These are phyloP conservation scores for Acanthamoeba lugdunensis DNA, from an alignment of 208 protist genomes.

Conservation along the genomic window DNA sequence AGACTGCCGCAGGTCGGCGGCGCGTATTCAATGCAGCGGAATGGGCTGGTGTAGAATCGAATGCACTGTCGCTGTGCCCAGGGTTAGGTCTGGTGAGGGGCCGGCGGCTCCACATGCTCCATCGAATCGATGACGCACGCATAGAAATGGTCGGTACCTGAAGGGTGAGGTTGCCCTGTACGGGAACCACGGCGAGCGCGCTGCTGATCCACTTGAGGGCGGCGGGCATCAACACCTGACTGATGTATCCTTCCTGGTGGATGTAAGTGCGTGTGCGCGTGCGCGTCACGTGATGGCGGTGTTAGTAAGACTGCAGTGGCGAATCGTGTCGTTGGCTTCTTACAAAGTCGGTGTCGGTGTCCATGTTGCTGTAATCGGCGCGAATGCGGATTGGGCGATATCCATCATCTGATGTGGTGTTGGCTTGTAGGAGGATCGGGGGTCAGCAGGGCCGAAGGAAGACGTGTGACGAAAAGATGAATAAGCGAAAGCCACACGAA, in stretches of 20 bases:
- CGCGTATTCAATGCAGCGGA: slow-evolving; percentile 57
- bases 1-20: slow-evolving; percentile 5
- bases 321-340: neutral
- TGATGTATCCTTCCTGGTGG: slow-evolving; percentile 20
- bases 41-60: neutral
- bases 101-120: too few relatives aligned
- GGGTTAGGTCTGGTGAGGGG: too few relatives aligned
- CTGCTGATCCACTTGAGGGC: neutral
- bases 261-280: too few relatives aligned
- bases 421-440: neutral
- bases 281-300: too few relatives aligned
- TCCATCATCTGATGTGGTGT: neutral
- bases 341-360: slow-evolving; percentile 28
- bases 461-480: neutral
- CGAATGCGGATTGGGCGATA: neutral
- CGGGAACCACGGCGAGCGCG: slow-evolving; percentile 1
- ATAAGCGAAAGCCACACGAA: neutral
- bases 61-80: neutral
- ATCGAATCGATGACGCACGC: too few relatives aligned
- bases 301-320: too few relatives aligned
- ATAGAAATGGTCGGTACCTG: neutral
- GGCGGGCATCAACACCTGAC: neutral
- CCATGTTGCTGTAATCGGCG: slow-evolving; percentile 38
- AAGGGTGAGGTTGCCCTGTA: slow-evolving; percentile 21
- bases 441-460: too few relatives aligned